These are phyloP conservation scores for Quercus berberidifolia DNA, from an alignment of 306 rosid species.

Conservation along the genomic window DNA sequence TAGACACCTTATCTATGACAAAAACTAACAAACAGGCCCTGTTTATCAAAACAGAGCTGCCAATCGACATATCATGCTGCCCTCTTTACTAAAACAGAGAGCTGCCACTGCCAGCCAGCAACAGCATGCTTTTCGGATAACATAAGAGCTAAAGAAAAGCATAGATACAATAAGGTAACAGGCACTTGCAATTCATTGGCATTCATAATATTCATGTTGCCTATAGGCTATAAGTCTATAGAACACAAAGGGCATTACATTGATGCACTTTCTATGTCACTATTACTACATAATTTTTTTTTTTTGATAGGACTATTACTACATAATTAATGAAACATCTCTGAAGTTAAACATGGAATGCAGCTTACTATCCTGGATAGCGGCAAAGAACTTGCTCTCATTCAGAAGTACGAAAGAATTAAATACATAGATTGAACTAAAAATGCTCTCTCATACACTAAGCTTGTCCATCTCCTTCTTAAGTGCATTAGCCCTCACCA, in stretches of 20 bases:
- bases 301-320: too few species aligned
- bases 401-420: conserved; percentile 2
- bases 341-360: background rate
- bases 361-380: conserved; percentile 16
- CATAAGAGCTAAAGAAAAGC: background rate
- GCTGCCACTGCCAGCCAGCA: too few species aligned
- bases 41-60: too few species aligned
- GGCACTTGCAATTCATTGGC: background rate
- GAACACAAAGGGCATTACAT: background rate
- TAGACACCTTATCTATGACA: background rate
- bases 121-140: too few species aligned
- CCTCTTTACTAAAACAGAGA: too few species aligned
- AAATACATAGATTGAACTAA: conserved; percentile 8
- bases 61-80: too few species aligned
- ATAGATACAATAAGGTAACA: background rate
- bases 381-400: conserved; percentile 8
- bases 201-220: background rate
- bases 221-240: background rate
- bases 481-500: conserved; percentile 89
- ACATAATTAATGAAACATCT: too few species aligned
- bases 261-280: background rate
- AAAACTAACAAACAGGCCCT: background rate
- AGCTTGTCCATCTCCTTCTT: conserved; percentile 88
- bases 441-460: conserved; percentile 37
- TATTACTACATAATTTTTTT: too few species aligned